Conservation (phyloP, 257 asterid species). For the Ballota nigra region DNA sequence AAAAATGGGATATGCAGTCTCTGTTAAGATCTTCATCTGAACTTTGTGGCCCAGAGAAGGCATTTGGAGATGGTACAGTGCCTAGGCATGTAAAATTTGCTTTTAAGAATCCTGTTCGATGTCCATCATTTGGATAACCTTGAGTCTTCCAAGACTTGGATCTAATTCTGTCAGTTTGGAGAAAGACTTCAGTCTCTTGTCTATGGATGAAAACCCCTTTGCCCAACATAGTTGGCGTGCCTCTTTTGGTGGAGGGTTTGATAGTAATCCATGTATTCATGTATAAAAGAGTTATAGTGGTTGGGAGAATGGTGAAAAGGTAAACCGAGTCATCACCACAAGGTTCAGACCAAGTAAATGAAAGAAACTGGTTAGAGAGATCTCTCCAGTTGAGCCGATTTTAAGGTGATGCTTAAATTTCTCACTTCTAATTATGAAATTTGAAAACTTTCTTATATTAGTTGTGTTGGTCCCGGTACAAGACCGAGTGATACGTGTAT, state of each 20-base stretch:
- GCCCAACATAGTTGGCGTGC: slow-evolving; percentile 69
- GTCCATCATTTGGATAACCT: slow-evolving; percentile 87
- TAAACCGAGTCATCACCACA: slow-evolving; percentile 56
- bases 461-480: too few relatives aligned
- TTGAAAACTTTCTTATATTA: background rate
- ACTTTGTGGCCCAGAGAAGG: slow-evolving; percentile 74
- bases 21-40: slow-evolving; percentile 70
- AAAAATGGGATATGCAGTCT: slow-evolving; percentile 88
- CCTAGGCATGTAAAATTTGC: slow-evolving; percentile 85
- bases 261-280: slow-evolving; percentile 83
- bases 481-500: too few relatives aligned
- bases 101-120: slow-evolving; percentile 73
- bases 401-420: slow-evolving; percentile 58
- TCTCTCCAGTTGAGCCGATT: slow-evolving; percentile 73
- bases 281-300: slow-evolving; percentile 77
- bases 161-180: slow-evolving; percentile 77
- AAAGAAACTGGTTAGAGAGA: slow-evolving; percentile 84
- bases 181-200: slow-evolving; percentile 60
- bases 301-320: slow-evolving; percentile 56
- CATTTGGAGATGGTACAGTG: slow-evolving; percentile 41
- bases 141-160: slow-evolving; percentile 73
- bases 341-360: slow-evolving; percentile 63
- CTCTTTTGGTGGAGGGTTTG: slow-evolving; percentile 77
- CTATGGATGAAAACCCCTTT: slow-evolving; percentile 89
- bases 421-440: slow-evolving; percentile 2